phyloP scores from a whole-genome alignment of 495 filamentous ascomycete species.

The Hypoxylon lienhwacheense region DNA sequence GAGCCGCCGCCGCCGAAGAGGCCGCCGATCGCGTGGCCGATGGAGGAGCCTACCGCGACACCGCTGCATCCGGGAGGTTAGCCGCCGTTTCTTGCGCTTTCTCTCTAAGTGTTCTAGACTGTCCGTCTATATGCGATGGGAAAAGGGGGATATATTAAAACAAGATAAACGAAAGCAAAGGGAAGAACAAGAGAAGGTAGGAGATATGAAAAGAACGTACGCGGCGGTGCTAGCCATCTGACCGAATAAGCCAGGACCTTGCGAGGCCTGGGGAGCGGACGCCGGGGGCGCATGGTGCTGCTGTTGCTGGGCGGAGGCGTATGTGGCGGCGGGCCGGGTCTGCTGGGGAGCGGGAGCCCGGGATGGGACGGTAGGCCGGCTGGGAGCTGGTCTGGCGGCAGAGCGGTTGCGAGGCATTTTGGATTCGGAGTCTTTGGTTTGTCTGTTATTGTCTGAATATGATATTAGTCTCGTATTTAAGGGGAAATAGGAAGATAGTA shows the following conservation, averaged over 20 bases:
- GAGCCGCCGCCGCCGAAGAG: conserved; percentile 71
- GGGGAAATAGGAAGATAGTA: too few relatives aligned
- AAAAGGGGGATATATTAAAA: too few relatives aligned
- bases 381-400: conserved; percentile 62
- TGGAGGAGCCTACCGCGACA: conserved; percentile 90
- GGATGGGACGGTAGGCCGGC: conserved; percentile 68
- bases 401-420: conserved; percentile 80
- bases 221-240: conserved; percentile 87
- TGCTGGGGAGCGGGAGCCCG: conserved; percentile 64
- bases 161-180: neutral
- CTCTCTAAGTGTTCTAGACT: too few relatives aligned
- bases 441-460: neutral
- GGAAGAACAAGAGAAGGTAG: neutral
- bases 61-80: conserved; percentile 60
- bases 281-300: conserved; percentile 50
- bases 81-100: too few relatives aligned
- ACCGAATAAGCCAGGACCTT: conserved; percentile 74
- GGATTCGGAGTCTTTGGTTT: conserved; percentile 15
- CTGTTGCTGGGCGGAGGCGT: conserved; percentile 57
- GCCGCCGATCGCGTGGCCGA: conserved; percentile 91
- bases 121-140: too few relatives aligned
- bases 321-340: conserved; percentile 65
- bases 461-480: too few relatives aligned
- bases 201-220: conserved; percentile 51
- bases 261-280: conserved; percentile 48